A percentile compares a stretch with the other conserved stretches of the same genome.
These are phyloP conservation scores for Gossypium schwendimanii DNA, from an alignment of 441 rosid genomes.

Conservation along the genomic window DNA sequence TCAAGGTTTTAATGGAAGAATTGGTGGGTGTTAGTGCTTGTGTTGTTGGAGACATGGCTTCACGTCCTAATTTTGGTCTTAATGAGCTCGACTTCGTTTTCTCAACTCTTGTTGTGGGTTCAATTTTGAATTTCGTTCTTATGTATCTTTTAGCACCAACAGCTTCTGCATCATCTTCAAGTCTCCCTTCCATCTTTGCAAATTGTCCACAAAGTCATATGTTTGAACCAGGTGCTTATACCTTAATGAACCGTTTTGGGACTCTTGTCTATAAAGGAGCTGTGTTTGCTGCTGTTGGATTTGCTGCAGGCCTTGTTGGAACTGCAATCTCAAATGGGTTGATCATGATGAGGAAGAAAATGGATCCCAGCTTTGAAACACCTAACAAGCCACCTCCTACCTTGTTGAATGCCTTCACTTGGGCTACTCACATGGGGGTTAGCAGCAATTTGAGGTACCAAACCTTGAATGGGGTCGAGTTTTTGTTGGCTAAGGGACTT, in stretches of 20 bases:
- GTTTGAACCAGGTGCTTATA: constrained; percentile 70
- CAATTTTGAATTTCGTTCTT: constrained; percentile 78
- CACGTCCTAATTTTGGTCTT: constrained; percentile 91
- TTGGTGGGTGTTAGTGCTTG: constrained; percentile 78
- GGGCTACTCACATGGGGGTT: constrained; percentile 93
- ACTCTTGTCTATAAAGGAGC: constrained; percentile 69
- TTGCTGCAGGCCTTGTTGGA: constrained; percentile 87
- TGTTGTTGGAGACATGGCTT: constrained; percentile 92
- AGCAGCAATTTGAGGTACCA: constrained; percentile 94
- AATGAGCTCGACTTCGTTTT: constrained; percentile 90
- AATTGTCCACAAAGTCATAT: constrained; percentile 73
- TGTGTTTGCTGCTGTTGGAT: constrained; percentile 81
- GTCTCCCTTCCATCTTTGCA: constrained; percentile 58
- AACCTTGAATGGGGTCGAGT: constrained; percentile 58
- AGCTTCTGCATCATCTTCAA: constrained; percentile 29
- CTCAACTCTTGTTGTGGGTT: constrained; percentile 82
- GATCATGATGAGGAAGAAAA: constrained; percentile 78
- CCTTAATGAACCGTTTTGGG: constrained; percentile 48
- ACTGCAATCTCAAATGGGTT: constrained; percentile 75
- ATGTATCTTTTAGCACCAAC: constrained; percentile 91
- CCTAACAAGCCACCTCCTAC: constrained; percentile 91
- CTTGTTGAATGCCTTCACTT: constrained; percentile 65
- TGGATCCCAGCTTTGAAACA: constrained; percentile 79
- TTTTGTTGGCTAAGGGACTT: constrained; percentile 36
- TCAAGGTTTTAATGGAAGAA: constrained; percentile 91